phyloP scores from a whole-genome alignment of 2,329 filamentous ascomycete species.

The Alternaria arborescens region DNA sequence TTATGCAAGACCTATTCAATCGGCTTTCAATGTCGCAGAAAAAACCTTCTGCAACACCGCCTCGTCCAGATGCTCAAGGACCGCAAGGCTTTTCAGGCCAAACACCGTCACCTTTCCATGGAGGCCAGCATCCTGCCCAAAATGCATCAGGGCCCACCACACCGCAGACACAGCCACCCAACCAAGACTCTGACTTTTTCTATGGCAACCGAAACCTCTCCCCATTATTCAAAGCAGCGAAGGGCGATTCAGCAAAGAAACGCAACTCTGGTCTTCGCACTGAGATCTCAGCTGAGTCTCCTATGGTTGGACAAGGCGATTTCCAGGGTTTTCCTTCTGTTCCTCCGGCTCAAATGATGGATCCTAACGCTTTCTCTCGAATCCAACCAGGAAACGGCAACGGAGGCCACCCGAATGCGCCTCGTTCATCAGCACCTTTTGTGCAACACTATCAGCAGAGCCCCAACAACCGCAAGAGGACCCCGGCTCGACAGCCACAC shows the following conservation, averaged over 20 bases:
- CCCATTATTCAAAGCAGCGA: slow-evolving; percentile 58
- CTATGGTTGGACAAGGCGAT: slow-evolving; percentile 31
- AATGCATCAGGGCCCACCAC: slow-evolving; percentile 47
- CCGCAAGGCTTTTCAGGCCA: slow-evolving; percentile 37
- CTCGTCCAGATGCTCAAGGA: slow-evolving; percentile 29
- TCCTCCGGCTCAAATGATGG: slow-evolving; percentile 23
- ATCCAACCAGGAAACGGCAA: slow-evolving; percentile 26
- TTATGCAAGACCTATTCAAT: slow-evolving; percentile 56
- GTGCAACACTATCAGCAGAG: slow-evolving; percentile 34
- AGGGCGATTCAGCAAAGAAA: slow-evolving; percentile 52
- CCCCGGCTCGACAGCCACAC: slow-evolving; percentile 33
- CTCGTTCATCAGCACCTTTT: slow-evolving; percentile 39
- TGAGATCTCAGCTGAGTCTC: slow-evolving; percentile 50
- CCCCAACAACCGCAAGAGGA: slow-evolving; percentile 35
- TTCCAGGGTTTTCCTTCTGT: slow-evolving; percentile 39
- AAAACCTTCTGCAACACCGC: slow-evolving; percentile 37
- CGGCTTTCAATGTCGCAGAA: slow-evolving; percentile 50
- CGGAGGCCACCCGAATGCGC: slow-evolving; percentile 24
- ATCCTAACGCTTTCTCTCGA: slow-evolving; percentile 30
- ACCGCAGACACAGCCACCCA: slow-evolving; percentile 39
- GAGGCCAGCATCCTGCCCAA: slow-evolving; percentile 40
- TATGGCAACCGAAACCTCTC: slow-evolving; percentile 60
- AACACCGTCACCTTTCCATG: slow-evolving; percentile 54
- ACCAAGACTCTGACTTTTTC: slow-evolving; percentile 42
- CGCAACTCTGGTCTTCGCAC: slow-evolving; percentile 56